Percentiles rank a stretch among this genome's conserved stretches.
Conservation (phyloP, 2,329 filamentous ascomycete species). For the Dothistroma pini region DNA sequence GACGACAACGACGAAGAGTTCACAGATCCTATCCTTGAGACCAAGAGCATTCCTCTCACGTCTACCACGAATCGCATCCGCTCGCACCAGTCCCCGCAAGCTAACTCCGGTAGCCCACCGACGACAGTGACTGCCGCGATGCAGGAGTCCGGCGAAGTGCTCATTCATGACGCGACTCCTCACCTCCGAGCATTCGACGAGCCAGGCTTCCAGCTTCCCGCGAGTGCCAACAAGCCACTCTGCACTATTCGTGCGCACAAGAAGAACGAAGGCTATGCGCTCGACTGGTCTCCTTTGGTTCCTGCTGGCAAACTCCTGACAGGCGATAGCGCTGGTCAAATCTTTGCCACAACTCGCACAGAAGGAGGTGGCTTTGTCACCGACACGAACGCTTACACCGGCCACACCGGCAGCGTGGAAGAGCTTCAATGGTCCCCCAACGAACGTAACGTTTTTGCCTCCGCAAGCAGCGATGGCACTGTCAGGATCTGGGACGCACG, state of each 20-base stretch:
- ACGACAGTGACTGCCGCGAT: slow-evolving; percentile 86
- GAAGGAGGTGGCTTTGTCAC: slow-evolving; percentile 88
- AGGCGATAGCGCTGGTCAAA: slow-evolving; percentile 84
- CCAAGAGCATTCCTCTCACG: slow-evolving; percentile 77
- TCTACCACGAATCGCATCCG: slow-evolving; percentile 94
- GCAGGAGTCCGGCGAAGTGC: slow-evolving; percentile 82
- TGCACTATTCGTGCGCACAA: slow-evolving; percentile 88
- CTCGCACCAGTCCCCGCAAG: slow-evolving; percentile 71
- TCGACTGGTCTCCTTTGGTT: slow-evolving; percentile 90
- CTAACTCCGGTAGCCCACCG: slow-evolving; percentile 66
- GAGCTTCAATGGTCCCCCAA: slow-evolving; percentile 96
- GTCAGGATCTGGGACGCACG: slow-evolving; percentile 95
- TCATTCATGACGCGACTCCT: slow-evolving; percentile 91
- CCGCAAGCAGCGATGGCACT: slow-evolving; percentile 87
- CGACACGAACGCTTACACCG: slow-evolving; percentile 76
- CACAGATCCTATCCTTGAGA: slow-evolving; percentile 88
- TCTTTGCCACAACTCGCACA: slow-evolving; percentile 81
- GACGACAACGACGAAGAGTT: slow-evolving; percentile 69
- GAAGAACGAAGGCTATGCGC: slow-evolving; percentile 78
- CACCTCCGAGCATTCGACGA: slow-evolving; percentile 87
- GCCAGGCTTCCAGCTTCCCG: slow-evolving; percentile 74
- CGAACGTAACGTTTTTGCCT: slow-evolving; percentile 90
- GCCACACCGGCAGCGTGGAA: slow-evolving; percentile 82
- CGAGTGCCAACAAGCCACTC: slow-evolving; percentile 83
- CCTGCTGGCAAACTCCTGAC: slow-evolving; percentile 82